Evolutionary conservation across 2,329 filamentous ascomycete species (phyloP).

Genomic region (Tolypocladium capitatum): DNA sequence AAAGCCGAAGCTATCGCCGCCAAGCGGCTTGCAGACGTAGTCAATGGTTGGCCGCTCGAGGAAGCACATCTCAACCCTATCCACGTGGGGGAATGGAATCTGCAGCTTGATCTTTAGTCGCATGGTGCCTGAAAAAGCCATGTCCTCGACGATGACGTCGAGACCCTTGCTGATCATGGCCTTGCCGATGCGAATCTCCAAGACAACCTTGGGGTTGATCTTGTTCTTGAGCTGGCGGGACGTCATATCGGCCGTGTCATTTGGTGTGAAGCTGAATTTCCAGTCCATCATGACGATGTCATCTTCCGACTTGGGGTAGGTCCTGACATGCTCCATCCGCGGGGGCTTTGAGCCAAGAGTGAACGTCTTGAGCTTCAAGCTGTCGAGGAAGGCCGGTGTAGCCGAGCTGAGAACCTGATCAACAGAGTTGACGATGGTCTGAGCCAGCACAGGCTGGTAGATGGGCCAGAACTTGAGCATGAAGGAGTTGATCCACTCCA

Average conservation of each 20-base stretch:
- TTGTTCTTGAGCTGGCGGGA: slow-evolving; percentile 83
- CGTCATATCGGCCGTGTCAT: slow-evolving; percentile 86
- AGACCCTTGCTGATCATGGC: slow-evolving; percentile 94
- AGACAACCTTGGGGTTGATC: slow-evolving; percentile 89
- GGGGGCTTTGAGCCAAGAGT: slow-evolving; percentile 91
- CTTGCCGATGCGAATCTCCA: slow-evolving; percentile 90
- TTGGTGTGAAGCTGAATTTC: slow-evolving; percentile 99
- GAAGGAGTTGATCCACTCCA: slow-evolving; percentile 99
- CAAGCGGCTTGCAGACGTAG: slow-evolving; percentile 94
- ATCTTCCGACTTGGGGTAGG: slow-evolving; percentile 88
- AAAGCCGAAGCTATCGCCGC: slow-evolving; percentile 89
- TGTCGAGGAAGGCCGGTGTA: slow-evolving; percentile 86
- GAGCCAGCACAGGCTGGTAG: slow-evolving; percentile 83
- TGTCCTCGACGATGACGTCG: slow-evolving; percentile 95
- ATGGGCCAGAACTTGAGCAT: slow-evolving; percentile 99
- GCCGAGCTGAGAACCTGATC: slow-evolving; percentile 91
- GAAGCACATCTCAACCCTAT: slow-evolving; percentile 91
- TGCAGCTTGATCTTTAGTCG: slow-evolving; percentile 95
- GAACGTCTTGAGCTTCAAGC: slow-evolving; percentile 84
- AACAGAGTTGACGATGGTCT: slow-evolving; percentile 84
- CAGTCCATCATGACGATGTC: slow-evolving; percentile 98
- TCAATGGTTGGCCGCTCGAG: slow-evolving; percentile 79
- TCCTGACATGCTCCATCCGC: slow-evolving; percentile 93
- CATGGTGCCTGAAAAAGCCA: slow-evolving; percentile 93
- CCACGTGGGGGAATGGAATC: slow-evolving; percentile 88